Conservation (phyloP, 192 early-diverging fungal genomes). For the Gigaspora rosea region DNA sequence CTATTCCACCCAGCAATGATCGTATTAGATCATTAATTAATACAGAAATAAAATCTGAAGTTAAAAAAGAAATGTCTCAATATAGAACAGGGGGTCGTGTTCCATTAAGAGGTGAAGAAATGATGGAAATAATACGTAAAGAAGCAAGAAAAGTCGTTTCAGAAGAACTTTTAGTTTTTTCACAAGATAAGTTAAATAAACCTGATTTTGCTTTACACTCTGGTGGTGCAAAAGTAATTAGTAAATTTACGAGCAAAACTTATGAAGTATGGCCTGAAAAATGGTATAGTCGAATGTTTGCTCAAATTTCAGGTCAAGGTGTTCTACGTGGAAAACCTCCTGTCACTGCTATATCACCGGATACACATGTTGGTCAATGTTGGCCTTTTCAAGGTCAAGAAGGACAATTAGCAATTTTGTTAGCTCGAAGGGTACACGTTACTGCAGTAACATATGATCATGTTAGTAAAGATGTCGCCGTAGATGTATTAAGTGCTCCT, state of each 20-base stretch:
- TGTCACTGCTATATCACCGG: slow-evolving; percentile 45
- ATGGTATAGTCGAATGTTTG: slow-evolving; percentile 7
- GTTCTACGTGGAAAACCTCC: slow-evolving; percentile 41
- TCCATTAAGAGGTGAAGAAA: background rate
- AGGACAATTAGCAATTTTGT: slow-evolving; percentile 63
- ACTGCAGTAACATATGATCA: slow-evolving; percentile 70
- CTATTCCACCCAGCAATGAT: background rate
- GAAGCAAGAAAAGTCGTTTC: slow-evolving; percentile 13
- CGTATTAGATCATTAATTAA: background rate
- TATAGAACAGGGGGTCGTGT: background rate
- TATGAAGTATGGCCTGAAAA: slow-evolving; percentile 28
- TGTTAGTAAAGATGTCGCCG: slow-evolving; percentile 56
- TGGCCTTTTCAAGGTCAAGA: slow-evolving; percentile 69
- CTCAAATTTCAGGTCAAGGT: slow-evolving; percentile 23
- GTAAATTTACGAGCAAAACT: slow-evolving; percentile 11
- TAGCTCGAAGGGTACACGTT: slow-evolving; percentile 58
- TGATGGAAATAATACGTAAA: slow-evolving; percentile 20
- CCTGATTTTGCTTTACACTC: slow-evolving; percentile 28
- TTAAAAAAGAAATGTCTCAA: background rate
- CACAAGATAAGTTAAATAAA: slow-evolving; percentile 33
- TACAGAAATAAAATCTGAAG: background rate
- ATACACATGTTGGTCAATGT: slow-evolving; percentile 67
- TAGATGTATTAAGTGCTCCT: slow-evolving; percentile 64
- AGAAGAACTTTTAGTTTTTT: slow-evolving; percentile 15
- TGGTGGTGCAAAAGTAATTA: slow-evolving; percentile 25